A percentile compares a stretch with the other conserved stretches of the same genome.
phyloP scores from a whole-genome alignment of 1,139 yeast genomes.

The Pichia sp. region DNA sequence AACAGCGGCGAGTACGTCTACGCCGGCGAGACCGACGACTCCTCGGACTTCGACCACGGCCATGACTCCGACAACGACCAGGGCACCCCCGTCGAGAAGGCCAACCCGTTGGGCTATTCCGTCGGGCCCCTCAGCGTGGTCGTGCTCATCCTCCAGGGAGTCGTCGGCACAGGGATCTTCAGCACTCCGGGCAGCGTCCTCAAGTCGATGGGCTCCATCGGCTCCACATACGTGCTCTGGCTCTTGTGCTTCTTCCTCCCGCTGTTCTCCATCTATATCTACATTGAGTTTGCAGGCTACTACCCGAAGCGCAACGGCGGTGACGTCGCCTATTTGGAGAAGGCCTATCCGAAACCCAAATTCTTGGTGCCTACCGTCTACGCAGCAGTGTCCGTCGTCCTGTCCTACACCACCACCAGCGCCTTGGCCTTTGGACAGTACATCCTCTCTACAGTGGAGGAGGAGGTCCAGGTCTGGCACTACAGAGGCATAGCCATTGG shows the following conservation, averaged over 20 bases:
- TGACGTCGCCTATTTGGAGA: constrained; percentile 42
- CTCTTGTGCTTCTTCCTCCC: constrained; percentile 38
- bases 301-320: constrained; percentile 38
- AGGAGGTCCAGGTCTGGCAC: constrained; percentile 37
- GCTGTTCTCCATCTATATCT: constrained; percentile 35
- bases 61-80: neutral
- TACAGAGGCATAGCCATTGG: constrained; percentile 41
- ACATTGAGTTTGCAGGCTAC: constrained; percentile 40
- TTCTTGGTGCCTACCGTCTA: constrained; percentile 40
- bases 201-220: constrained; percentile 39
- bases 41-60: neutral
- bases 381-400: constrained; percentile 40
- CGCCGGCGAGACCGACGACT: neutral
- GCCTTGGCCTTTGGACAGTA: constrained; percentile 43
- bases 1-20: neutral
- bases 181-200: constrained; percentile 39
- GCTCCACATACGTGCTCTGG: constrained; percentile 43
- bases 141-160: constrained; percentile 38
- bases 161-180: constrained; percentile 46
- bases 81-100: constrained; percentile 40
- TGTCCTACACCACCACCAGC: constrained; percentile 40
- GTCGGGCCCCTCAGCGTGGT: constrained; percentile 32
- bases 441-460: constrained; percentile 37
- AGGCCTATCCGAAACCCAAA: constrained; percentile 40
- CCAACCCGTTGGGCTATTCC: constrained; percentile 39